Evolutionary conservation across 441 rosid species (phyloP), one percentile per base, ranked within the genome.

Genomic region (Erodium moschatum): DNA sequence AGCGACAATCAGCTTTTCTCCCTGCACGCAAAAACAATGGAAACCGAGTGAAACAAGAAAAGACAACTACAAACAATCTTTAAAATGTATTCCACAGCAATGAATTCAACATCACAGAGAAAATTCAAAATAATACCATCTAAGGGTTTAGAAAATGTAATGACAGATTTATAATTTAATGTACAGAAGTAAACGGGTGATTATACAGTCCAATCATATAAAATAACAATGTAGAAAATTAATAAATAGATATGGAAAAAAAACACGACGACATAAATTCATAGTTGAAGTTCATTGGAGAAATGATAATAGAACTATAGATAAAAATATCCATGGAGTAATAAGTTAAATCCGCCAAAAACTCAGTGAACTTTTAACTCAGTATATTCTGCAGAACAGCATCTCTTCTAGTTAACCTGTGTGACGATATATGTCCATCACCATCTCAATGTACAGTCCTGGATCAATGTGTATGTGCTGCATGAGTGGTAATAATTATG

Each of bases 1-100:
- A 21, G 97, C 88, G 63, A 95, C 98, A 42, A 89, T 78, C 79
- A 95, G 78, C 70, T 80, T 81, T 72, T 90, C 97, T 7, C 91
- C 98, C 98, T 95, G 71, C 70, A 74, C 46, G 19, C 56, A 71
- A 40, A 40, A 40, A 33, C 18, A 35, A 27, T 11, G 15, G 48
- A 10, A 35, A 31, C 46, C 40, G 38, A n/a, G 24, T 38, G 62
- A 70, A 33, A 46, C 6, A 52, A 65, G 56, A 56, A 66, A 24
- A 42, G 63, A 31, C 9, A 54, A 56, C 12, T 13, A 29, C 58
- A 38, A 24, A 65, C 24, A 16, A 56, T 56, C 15, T 20, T 7
- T 10, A 20, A 56, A 56, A 18, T 7, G 24, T 10, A 56, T 56
- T 56, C 24, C 21, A 16, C 62, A 18, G 18, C 24, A 16, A 56